phyloP scores from a whole-genome alignment of 2,329 filamentous ascomycete genomes.

The Arachnopeziza araneosa region DNA sequence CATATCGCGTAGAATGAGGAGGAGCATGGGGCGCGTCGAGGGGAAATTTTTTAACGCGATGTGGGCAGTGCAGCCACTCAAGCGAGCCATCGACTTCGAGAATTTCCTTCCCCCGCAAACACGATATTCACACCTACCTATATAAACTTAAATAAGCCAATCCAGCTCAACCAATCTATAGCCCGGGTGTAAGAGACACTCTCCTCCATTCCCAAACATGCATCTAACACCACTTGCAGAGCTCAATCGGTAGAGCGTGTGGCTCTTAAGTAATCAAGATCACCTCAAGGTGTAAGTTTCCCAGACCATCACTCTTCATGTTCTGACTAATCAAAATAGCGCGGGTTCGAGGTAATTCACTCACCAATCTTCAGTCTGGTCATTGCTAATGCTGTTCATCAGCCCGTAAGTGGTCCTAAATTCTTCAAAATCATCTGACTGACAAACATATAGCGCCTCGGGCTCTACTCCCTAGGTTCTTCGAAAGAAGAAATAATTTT shows the following conservation, averaged over 20 bases:
- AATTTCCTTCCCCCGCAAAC: not conserved
- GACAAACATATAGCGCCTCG: not conserved
- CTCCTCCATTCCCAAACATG: not conserved
- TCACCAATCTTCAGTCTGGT: not conserved
- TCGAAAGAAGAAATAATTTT: not conserved
- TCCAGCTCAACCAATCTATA: not conserved
- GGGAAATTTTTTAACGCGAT: not conserved
- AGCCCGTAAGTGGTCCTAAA: not conserved
- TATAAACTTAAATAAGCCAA: not conserved
- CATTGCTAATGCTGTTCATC: not conserved
- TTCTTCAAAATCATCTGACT: not conserved
- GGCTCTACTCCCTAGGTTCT: not conserved
- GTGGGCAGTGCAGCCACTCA: not conserved
- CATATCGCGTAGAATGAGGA: not conserved
- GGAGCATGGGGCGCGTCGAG: not conserved
- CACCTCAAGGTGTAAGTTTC: not conserved
- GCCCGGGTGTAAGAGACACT: not conserved
- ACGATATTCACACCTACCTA: not conserved
- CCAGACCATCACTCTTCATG: not conserved
- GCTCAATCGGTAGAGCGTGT: slow-evolving; percentile 15
- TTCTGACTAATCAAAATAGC: not conserved
- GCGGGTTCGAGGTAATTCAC: not conserved
- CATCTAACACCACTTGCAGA: not conserved
- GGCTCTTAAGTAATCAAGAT: slow-evolving; percentile 2
- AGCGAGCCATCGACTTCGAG: not conserved